Base-by-base conservation (phyloP, 1,139 yeast species). In the Pichia sp. region DNA sequence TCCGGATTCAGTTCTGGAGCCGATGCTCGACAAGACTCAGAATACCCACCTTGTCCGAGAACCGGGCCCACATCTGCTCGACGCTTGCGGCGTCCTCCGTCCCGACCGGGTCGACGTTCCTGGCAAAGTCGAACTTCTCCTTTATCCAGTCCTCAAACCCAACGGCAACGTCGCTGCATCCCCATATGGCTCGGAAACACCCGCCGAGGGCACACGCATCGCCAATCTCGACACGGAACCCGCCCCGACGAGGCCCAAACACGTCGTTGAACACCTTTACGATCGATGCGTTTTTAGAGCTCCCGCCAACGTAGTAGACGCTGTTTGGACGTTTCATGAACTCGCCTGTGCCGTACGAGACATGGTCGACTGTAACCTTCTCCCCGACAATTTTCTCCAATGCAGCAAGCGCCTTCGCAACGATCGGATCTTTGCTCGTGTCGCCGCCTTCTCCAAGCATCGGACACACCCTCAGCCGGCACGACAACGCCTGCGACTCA, bases 161-260 rank as follows among this genome's bases (percentile, higher is more conserved):
- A 26, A 45, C 37, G 10, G 30, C 23, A 9, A 16, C 41, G 1
- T 28, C 46, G 18, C 16, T 39, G 9, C 37, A 25, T 1, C 54
- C 53, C 71, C 95, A 89, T 49, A 85, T 75, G 1, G 96, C 95
- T 65, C 87, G 86, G 69, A 79, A 87, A 42, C 96, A 95, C 4
- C 96, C 96, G n/a, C 97, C 97, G 47, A 87, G 71, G 1, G 96
- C 97, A 75, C 97, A 90, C 1, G 96, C 95, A 68, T 90, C 90
- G 6, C 93, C 83, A 47, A 88, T 79, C 62, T 87, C 93, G 28
- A 85, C 85, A 57, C 82, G 79, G 66, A 70, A 88, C 53, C 85
- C 82, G 2, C 93, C 95, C 19, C 78, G 72, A 13, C 62, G 57
- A 2, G 83, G 76, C 4, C 91, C 90, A 41, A 90, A 69, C 7